Percentiles rank a stretch among this genome's conserved stretches.
phyloP scores from a whole-genome alignment of 2,329 filamentous ascomycete genomes.

The Cytospora mali region DNA sequence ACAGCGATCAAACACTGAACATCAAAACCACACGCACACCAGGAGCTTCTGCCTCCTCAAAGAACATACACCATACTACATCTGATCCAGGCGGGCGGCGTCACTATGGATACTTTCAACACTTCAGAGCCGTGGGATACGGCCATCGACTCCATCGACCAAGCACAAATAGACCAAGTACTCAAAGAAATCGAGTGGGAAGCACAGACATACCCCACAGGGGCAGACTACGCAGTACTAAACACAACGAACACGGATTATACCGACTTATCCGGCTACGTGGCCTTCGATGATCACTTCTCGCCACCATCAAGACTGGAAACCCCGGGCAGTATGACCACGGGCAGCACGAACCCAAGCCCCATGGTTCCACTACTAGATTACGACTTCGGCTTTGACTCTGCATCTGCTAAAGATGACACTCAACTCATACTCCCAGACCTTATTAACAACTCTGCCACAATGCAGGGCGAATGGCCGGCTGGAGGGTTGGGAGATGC shows the following conservation, averaged over 20 bases:
- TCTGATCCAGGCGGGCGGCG: background rate
- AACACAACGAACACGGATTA: background rate
- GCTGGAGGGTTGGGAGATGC: background rate
- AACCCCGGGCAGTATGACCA: slow-evolving; percentile 19
- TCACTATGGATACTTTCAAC: slow-evolving; percentile 6
- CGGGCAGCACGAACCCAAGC: slow-evolving; percentile 17
- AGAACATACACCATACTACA: background rate
- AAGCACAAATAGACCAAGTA: slow-evolving; percentile 1
- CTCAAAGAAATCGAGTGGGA: slow-evolving; percentile 5
- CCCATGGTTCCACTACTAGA: slow-evolving; percentile 10
- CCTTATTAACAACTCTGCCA: background rate
- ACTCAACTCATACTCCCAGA: background rate
- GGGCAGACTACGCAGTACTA: background rate
- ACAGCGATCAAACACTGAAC: background rate
- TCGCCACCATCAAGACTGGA: slow-evolving; percentile 11
- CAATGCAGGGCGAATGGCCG: background rate
- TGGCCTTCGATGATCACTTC: background rate
- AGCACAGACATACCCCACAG: background rate
- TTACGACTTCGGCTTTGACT: slow-evolving; percentile 2
- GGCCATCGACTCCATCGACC: slow-evolving; percentile 3
- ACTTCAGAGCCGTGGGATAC: slow-evolving; percentile 2
- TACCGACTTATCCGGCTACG: background rate
- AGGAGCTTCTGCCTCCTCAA: background rate
- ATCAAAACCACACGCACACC: background rate
- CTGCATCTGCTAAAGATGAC: background rate